Evolutionary conservation across 805 yeast genomes (phyloP).

Genomic region (Monosporozyma servazzii): DNA sequence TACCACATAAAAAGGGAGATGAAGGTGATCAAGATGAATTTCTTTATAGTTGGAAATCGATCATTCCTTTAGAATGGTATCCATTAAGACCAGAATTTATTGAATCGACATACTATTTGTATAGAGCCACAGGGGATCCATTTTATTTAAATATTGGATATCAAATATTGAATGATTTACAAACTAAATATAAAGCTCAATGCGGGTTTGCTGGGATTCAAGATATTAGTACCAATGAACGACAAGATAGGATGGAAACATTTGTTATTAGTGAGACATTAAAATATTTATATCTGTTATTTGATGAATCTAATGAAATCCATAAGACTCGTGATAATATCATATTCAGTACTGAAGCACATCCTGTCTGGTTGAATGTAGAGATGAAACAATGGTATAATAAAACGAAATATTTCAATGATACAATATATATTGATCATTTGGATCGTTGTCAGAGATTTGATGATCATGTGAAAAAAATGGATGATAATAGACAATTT

Average conservation of each 20-base stretch:
- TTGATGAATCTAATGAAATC: conserved; percentile 59
- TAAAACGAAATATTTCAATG: conserved; percentile 14
- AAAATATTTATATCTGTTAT: conserved; percentile 71
- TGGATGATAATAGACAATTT: not conserved
- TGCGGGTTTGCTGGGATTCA: conserved; percentile 82
- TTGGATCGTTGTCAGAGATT: conserved; percentile 8
- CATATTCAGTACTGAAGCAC: conserved; percentile 83
- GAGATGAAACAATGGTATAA: conserved; percentile 25
- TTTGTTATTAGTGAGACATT: conserved; percentile 83
- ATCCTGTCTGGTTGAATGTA: conserved; percentile 67
- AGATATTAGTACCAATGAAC: conserved; percentile 51
- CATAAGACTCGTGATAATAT: conserved; percentile 33
- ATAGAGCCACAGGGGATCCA: conserved; percentile 80
- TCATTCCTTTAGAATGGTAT: conserved; percentile 65
- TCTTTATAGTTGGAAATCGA: not conserved
- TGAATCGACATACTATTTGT: conserved; percentile 79
- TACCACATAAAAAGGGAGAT: not conserved
- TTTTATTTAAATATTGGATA: conserved; percentile 70
- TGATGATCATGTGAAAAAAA: not conserved
- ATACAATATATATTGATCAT: conserved; percentile 11
- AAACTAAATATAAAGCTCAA: conserved; percentile 40
- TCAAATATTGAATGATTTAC: conserved; percentile 47
- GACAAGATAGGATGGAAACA: conserved; percentile 82
- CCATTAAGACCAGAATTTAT: conserved; percentile 88
- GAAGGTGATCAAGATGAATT: not conserved